These are phyloP conservation scores for Diaporthe citrichinensis DNA, from an alignment of 2,329 filamentous ascomycete species.

Conservation along the genomic window DNA sequence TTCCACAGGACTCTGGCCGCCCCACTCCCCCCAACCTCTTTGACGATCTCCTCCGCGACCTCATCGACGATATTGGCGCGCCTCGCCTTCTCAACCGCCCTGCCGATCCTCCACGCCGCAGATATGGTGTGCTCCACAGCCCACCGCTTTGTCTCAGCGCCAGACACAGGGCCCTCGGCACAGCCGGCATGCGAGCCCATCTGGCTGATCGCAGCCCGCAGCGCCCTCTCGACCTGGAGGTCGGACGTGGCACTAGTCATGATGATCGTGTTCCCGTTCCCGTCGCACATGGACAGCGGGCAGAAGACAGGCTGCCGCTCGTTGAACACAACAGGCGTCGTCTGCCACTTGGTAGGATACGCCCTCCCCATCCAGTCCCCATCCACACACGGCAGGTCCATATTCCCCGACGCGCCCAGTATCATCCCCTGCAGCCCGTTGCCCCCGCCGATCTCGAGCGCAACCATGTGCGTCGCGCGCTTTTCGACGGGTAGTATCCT, in stretches of 20 bases:
- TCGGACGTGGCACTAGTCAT: constrained; percentile 65
- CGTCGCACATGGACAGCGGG: constrained; percentile 64
- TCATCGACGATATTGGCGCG: constrained; percentile 63
- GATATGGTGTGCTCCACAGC: constrained; percentile 67
- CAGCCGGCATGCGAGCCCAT: constrained; percentile 68
- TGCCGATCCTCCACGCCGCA: constrained; percentile 71
- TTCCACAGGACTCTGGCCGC: constrained; percentile 72
- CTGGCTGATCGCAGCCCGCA: constrained; percentile 66
- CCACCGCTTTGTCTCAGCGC: constrained; percentile 64
- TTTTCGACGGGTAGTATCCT: constrained; percentile 57
- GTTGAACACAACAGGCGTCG: constrained; percentile 66
- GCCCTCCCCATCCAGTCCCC: constrained; percentile 66
- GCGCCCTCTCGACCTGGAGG: constrained; percentile 61
- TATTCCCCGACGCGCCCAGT: constrained; percentile 66
- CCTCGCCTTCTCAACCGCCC: constrained; percentile 68
- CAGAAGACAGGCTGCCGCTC: constrained; percentile 61
- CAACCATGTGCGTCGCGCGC: constrained; percentile 69
- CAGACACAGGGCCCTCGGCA: constrained; percentile 64
- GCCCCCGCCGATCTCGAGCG: constrained; percentile 76
- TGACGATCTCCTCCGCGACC: constrained; percentile 71
- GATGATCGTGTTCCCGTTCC: constrained; percentile 64
- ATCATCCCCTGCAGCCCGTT: constrained; percentile 74
- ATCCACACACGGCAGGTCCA: constrained; percentile 66
- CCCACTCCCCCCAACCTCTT: constrained; percentile 67
- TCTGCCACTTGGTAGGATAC: constrained; percentile 69